These are phyloP conservation scores for Monilinia aucupariae DNA, from an alignment of 2,329 filamentous ascomycete genomes.

Conservation along the genomic window DNA sequence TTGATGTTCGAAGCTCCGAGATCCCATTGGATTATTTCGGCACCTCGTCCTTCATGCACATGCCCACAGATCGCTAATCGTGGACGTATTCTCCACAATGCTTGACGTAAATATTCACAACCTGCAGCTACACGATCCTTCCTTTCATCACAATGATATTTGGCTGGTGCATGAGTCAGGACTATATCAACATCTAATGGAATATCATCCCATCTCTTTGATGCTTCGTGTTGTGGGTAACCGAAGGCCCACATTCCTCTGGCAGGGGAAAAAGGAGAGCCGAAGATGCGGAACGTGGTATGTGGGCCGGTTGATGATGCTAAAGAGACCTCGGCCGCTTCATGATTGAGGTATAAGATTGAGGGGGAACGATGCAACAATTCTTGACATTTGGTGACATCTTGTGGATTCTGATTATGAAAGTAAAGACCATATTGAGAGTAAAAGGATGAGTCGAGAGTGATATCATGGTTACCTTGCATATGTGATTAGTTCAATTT, in stretches of 20 bases:
- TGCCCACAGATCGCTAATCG: conserved; percentile 65
- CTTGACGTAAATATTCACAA: conserved; percentile 53
- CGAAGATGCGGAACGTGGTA: conserved; percentile 63
- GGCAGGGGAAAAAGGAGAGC: conserved; percentile 60
- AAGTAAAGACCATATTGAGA: conserved; percentile 46
- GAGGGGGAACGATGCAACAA: conserved; percentile 42
- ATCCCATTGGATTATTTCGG: conserved; percentile 58
- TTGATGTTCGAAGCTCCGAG: conserved; percentile 37
- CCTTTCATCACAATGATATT: conserved; percentile 51
- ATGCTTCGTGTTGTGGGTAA: conserved; percentile 44
- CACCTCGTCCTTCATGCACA: conserved; percentile 63
- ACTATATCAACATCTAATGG: conserved; percentile 59
- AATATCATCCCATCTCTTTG: conserved; percentile 54
- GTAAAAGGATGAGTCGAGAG: conserved; percentile 61
- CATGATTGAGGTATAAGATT: conserved; percentile 61
- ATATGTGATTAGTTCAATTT: conserved; percentile 18
- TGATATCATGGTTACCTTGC: conserved; percentile 69
- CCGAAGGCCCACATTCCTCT: conserved; percentile 61
- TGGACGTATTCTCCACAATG: conserved; percentile 57
- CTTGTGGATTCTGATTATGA: conserved; percentile 52
- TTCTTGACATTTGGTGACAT: conserved; percentile 47
- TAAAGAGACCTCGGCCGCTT: conserved; percentile 50
- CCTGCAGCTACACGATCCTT: conserved; percentile 43
- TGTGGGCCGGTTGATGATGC: conserved; percentile 47
- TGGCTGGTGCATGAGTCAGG: conserved; percentile 65